Evolutionary conservation across 768 basidiomycete species (phyloP).

Genomic region (Tulasnella sp.): DNA sequence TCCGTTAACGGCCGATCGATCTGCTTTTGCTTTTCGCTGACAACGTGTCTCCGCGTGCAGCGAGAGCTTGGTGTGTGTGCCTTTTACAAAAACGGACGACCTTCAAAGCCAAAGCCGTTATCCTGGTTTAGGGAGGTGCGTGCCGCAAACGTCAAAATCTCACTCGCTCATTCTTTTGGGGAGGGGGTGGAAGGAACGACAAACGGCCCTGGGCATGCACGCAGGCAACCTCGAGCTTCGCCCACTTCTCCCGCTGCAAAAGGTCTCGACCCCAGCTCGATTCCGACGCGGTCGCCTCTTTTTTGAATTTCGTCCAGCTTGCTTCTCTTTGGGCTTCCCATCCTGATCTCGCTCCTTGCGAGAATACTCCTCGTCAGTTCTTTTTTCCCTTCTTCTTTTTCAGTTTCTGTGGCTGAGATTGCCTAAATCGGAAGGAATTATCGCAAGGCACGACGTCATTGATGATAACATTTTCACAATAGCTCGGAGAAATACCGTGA

Average conservation of each 20-base stretch:
- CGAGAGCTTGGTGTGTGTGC: not conserved
- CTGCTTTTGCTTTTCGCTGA: not conserved
- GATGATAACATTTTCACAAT: not conserved
- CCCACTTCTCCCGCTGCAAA: not conserved
- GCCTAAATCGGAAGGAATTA: not conserved
- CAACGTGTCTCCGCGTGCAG: not conserved
- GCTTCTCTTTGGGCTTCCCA: not conserved
- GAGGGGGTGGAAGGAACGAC: not conserved
- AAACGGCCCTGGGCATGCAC: slow-evolving; percentile 1
- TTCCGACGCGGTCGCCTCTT: not conserved
- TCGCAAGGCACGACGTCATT: not conserved
- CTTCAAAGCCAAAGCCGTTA: not conserved
- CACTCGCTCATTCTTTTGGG: too few relatives aligned
- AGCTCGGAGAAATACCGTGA: not conserved
- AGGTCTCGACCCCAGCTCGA: not conserved
- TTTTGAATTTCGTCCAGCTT: not conserved
- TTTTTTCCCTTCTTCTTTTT: not conserved
- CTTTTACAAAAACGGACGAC: not conserved
- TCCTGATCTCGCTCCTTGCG: not conserved
- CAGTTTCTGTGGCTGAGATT: not conserved
- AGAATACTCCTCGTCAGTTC: not conserved
- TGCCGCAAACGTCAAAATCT: not conserved
- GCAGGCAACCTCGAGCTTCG: not conserved
- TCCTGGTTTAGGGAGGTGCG: not conserved
- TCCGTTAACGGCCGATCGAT: not conserved